phyloP scores from a whole-genome alignment of 1,139 yeast species.

The Magnusiomyces fungicola region DNA sequence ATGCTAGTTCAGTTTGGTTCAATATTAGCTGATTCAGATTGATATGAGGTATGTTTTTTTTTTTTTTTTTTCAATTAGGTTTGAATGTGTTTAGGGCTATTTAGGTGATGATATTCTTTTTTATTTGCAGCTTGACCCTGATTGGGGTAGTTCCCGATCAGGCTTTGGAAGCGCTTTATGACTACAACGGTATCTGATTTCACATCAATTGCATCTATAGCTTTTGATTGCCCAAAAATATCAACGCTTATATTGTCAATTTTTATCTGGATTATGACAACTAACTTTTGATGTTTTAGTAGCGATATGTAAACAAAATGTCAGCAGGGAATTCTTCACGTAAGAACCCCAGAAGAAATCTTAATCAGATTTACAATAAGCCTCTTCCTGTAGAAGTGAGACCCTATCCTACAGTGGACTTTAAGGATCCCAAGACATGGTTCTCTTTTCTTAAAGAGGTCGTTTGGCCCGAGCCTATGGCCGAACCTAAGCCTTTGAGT shows the following conservation, averaged over 20 bases:
- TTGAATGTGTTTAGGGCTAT: neutral
- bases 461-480: slow-evolving; percentile 31
- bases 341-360: neutral
- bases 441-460: slow-evolving; percentile 21
- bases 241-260: no score
- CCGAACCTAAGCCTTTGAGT: slow-evolving; percentile 14
- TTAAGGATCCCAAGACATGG: slow-evolving; percentile 28
- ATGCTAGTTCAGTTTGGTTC: no score
- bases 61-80: neutral
- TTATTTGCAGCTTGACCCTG: slow-evolving; percentile 1
- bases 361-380: slow-evolving; percentile 26
- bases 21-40: no score
- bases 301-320: slow-evolving; percentile 1
- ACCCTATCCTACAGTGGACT: slow-evolving; percentile 33
- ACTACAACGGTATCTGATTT: slow-evolving; percentile 99
- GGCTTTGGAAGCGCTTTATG: slow-evolving; percentile 43
- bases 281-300: no score
- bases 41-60: neutral
- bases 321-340: neutral
- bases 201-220: no score
- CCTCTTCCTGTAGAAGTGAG: slow-evolving; percentile 44
- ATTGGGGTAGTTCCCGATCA: slow-evolving; percentile 6
- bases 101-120: neutral
- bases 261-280: no score
- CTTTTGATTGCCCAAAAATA: no score